phyloP scores from a whole-genome alignment of 2,329 filamentous ascomycete genomes.

The Alternaria sp. region DNA sequence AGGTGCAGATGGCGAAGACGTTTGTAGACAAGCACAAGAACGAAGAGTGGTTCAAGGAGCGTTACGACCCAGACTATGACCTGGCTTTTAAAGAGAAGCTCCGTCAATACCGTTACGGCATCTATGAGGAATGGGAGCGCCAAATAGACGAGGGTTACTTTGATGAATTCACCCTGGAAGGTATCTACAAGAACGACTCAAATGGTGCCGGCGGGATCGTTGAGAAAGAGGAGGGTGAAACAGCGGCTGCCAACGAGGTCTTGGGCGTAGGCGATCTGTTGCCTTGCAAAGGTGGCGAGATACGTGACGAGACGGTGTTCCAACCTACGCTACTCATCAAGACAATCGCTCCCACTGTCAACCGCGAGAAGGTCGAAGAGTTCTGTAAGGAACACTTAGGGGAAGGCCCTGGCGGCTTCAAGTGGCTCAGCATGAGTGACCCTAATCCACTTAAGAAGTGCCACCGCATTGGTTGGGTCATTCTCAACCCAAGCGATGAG shows the following conservation, averaged over 20 bases:
- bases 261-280: slow-evolving; percentile 91
- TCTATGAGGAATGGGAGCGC: slow-evolving; percentile 87
- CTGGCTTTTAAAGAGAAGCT: slow-evolving; percentile 78
- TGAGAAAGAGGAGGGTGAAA: slow-evolving; percentile 96
- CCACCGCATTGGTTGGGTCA: slow-evolving; percentile 98
- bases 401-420: slow-evolving; percentile 89
- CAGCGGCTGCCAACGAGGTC: slow-evolving; percentile 89
- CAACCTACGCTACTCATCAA: slow-evolving; percentile 97
- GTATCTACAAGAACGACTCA: slow-evolving; percentile 90
- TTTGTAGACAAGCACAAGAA: slow-evolving; percentile 93
- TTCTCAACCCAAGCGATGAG: slow-evolving; percentile 83
- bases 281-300: slow-evolving; percentile 81
- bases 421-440: slow-evolving; percentile 94
- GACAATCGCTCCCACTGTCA: slow-evolving; percentile 95
- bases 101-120: slow-evolving; percentile 78
- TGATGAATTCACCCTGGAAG: slow-evolving; percentile 93
- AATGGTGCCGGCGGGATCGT: slow-evolving; percentile 84
- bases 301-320: slow-evolving; percentile 85
- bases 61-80: slow-evolving; percentile 84
- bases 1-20: slow-evolving; percentile 78
- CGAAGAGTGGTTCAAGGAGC: slow-evolving; percentile 98
- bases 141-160: slow-evolving; percentile 86
- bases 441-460: slow-evolving; percentile 97
- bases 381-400: slow-evolving; percentile 96
- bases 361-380: slow-evolving; percentile 87